Evolutionary conservation across 2,329 filamentous ascomycete species (phyloP).

Genomic region (Annulohypoxylon truncatum): DNA sequence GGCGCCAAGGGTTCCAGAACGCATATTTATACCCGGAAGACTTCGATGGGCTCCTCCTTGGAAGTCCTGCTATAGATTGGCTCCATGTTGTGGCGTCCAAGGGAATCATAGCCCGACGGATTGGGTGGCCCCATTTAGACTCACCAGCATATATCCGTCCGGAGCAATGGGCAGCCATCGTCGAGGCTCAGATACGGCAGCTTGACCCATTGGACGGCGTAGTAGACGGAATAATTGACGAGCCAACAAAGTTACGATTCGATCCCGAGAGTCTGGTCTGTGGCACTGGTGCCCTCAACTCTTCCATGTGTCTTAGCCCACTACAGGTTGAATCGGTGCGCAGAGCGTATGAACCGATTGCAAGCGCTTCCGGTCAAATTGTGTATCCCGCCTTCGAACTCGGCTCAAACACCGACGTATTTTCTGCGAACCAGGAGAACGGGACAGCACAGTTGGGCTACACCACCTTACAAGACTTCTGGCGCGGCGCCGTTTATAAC

Average conservation of each 20-base stretch:
- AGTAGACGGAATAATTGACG: slow-evolving; percentile 55
- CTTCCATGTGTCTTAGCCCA: slow-evolving; percentile 25
- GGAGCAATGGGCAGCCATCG: slow-evolving; percentile 53
- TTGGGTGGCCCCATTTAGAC: slow-evolving; percentile 57
- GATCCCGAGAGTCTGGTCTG: slow-evolving; percentile 36
- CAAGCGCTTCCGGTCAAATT: slow-evolving; percentile 22
- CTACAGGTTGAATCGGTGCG: slow-evolving; percentile 37
- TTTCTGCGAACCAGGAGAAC: slow-evolving; percentile 36
- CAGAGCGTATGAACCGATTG: slow-evolving; percentile 34
- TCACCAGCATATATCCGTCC: slow-evolving; percentile 53
- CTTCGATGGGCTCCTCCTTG: slow-evolving; percentile 64
- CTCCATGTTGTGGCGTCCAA: slow-evolving; percentile 51
- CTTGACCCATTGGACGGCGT: slow-evolving; percentile 57
- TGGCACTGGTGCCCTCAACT: slow-evolving; percentile 30
- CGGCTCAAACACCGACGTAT: slow-evolving; percentile 33
- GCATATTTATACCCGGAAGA: slow-evolving; percentile 63
- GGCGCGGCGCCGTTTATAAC: slow-evolving; percentile 39
- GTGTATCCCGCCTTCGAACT: slow-evolving; percentile 39
- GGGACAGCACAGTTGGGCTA: slow-evolving; percentile 35
- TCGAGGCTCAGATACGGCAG: slow-evolving; percentile 54
- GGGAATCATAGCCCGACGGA: slow-evolving; percentile 54
- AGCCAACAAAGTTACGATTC: slow-evolving; percentile 54
- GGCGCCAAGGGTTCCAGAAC: slow-evolving; percentile 62
- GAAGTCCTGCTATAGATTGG: slow-evolving; percentile 51
- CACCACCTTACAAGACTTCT: slow-evolving; percentile 40